Evolutionary conservation across 2,329 filamentous ascomycete genomes (phyloP).

Genomic region (Diaporthe vaccinii): DNA sequence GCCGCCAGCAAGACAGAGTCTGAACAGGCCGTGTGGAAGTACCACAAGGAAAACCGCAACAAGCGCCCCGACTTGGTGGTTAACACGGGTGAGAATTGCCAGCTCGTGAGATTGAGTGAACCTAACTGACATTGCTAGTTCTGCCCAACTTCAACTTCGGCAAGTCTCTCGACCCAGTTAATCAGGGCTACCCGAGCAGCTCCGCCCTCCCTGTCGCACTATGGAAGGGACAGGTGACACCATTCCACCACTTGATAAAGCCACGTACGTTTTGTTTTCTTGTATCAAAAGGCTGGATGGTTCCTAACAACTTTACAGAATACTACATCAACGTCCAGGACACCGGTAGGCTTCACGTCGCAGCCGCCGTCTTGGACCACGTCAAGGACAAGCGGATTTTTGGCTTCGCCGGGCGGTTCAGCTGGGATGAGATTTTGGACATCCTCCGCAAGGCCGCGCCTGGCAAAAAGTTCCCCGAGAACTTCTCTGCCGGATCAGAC

Average conservation of each 20-base stretch:
- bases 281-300: neutral
- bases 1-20: constrained; percentile 20
- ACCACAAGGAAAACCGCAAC: constrained; percentile 15
- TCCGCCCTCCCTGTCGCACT: neutral
- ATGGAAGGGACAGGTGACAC: neutral
- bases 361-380: constrained; percentile 60
- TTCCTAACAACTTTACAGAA: constrained; percentile 47
- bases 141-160: constrained; percentile 9
- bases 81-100: neutral
- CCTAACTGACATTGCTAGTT: neutral
- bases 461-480: neutral
- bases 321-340: constrained; percentile 64
- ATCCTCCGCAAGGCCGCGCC: neutral
- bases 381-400: constrained; percentile 66
- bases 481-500: neutral
- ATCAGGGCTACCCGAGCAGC: constrained; percentile 18
- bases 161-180: constrained; percentile 8
- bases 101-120: neutral
- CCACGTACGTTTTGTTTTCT: neutral
- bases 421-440: neutral
- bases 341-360: constrained; percentile 64
- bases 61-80: constrained; percentile 7
- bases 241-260: neutral
- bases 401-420: constrained; percentile 57
- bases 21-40: constrained; percentile 22